Evolutionary conservation across 1,284 basidiomycete genomes (phyloP).

Genomic region (Chalciporus sp.): DNA sequence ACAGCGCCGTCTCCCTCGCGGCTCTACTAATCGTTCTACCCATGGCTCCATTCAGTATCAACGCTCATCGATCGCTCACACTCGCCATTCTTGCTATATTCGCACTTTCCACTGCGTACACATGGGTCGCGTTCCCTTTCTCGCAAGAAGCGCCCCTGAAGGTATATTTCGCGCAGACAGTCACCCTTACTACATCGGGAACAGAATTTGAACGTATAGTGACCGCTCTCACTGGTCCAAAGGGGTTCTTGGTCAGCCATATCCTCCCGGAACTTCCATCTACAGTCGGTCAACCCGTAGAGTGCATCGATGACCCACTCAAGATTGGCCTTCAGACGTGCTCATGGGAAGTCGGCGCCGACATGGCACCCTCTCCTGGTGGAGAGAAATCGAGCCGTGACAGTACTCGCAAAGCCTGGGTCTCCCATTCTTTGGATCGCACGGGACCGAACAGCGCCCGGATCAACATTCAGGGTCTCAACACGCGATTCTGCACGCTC

Average conservation of each 20-base stretch:
- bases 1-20: slow-evolving; percentile 46
- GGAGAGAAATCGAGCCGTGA: slow-evolving; percentile 4
- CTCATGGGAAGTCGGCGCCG: slow-evolving; percentile 38
- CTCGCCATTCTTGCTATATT: slow-evolving; percentile 46
- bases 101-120: slow-evolving; percentile 45
- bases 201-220: slow-evolving; percentile 20
- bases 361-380: slow-evolving; percentile 37
- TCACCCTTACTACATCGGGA: slow-evolving; percentile 43
- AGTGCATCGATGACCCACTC: slow-evolving; percentile 20
- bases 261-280: slow-evolving; percentile 60
- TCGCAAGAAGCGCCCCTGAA: slow-evolving; percentile 61
- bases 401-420: slow-evolving; percentile 25
- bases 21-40: slow-evolving; percentile 58
- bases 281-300: slow-evolving; percentile 34
- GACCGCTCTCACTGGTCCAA: slow-evolving; percentile 51
- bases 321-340: slow-evolving; percentile 37
- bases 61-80: slow-evolving; percentile 51
- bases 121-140: slow-evolving; percentile 63
- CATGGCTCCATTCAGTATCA: slow-evolving; percentile 62
- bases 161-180: slow-evolving; percentile 64
- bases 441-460: slow-evolving; percentile 43
- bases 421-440: slow-evolving; percentile 38
- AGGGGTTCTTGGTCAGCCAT: slow-evolving; percentile 43
- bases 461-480: slow-evolving; percentile 52
- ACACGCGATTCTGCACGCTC: slow-evolving; percentile 66